A percentile compares a stretch with the other conserved stretches of the same genome.
phyloP scores from a whole-genome alignment of 2,329 filamentous ascomycete species.

The Talaromyces sp. region DNA sequence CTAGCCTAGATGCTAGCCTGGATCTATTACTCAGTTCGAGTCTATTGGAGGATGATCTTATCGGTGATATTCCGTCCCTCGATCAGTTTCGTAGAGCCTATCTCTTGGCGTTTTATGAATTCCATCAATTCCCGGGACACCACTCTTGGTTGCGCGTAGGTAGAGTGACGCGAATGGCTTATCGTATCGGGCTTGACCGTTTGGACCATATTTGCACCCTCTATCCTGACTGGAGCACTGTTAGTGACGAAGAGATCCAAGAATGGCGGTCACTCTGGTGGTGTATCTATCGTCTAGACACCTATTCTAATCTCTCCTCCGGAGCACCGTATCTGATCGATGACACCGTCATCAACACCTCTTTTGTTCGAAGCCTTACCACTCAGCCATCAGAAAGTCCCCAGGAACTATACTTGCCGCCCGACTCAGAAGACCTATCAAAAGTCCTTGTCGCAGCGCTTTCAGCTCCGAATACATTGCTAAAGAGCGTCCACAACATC shows the following conservation, averaged over 20 bases:
- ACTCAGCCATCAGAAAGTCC: neutral
- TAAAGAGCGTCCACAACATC: neutral
- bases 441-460: neutral
- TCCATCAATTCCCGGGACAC: constrained; percentile 32
- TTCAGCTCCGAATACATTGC: neutral
- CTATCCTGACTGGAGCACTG: constrained; percentile 20
- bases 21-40: constrained; percentile 2
- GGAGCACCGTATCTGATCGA: constrained; percentile 10
- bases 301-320: constrained; percentile 21
- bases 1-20: neutral
- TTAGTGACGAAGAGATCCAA: constrained; percentile 27
- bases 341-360: neutral
- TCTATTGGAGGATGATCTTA: neutral
- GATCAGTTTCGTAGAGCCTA: constrained; percentile 26
- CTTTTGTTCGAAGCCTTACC: neutral
- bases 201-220: constrained; percentile 25
- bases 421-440: neutral
- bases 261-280: constrained; percentile 35
- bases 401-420: neutral
- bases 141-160: constrained; percentile 30
- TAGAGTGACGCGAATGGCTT: constrained; percentile 30
- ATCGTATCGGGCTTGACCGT: constrained; percentile 29
- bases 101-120: constrained; percentile 33
- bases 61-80: neutral
- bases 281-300: constrained; percentile 33